Percentiles rank a stretch among this genome's conserved stretches.
These are phyloP conservation scores for Tremellales sp. DNA, from an alignment of 1,284 basidiomycete species.

Conservation along the genomic window DNA sequence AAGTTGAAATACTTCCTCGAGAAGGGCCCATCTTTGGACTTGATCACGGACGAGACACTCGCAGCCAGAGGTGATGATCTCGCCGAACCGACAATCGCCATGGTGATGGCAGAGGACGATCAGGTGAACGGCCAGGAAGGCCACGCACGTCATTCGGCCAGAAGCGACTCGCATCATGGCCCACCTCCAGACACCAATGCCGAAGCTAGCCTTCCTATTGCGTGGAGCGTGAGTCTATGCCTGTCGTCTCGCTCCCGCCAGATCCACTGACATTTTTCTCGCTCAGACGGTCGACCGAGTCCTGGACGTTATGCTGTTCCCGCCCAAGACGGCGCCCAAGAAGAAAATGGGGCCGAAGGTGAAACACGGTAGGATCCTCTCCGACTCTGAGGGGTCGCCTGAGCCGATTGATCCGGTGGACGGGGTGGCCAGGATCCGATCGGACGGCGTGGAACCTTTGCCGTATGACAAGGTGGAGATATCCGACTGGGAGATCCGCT, in stretches of 20 bases:
- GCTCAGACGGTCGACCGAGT: slow-evolving; percentile 68
- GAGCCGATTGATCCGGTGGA: too few species aligned
- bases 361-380: slow-evolving; percentile 34
- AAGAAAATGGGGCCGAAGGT: slow-evolving; percentile 2
- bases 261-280: slow-evolving; percentile 2
- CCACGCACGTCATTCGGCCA: slow-evolving; percentile 24
- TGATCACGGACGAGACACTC: slow-evolving; percentile 53
- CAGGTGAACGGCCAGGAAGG: slow-evolving; percentile 9
- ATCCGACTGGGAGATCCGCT: slow-evolving; percentile 58
- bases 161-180: slow-evolving; percentile 3
- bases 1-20: slow-evolving; percentile 74
- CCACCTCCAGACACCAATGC: slow-evolving; percentile 57
- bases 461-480: slow-evolving; percentile 33
- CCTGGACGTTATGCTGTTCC: slow-evolving; percentile 66
- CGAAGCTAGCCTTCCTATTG: slow-evolving; percentile 62
- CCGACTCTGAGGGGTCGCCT: slow-evolving; percentile 39
- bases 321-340: slow-evolving; percentile 7
- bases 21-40: slow-evolving; percentile 64
- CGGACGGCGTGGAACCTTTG: slow-evolving; percentile 35
- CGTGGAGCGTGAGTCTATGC: slow-evolving; percentile 41
- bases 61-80: slow-evolving; percentile 47
- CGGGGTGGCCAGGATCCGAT: slow-evolving; percentile 6
- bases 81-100: slow-evolving; percentile 38
- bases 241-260: background rate
- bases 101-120: slow-evolving; percentile 43